Evolutionary conservation across 2,329 filamentous ascomycete species (phyloP), one percentile per base, ranked within the genome.

Genomic region (Falciphora oryzae): DNA sequence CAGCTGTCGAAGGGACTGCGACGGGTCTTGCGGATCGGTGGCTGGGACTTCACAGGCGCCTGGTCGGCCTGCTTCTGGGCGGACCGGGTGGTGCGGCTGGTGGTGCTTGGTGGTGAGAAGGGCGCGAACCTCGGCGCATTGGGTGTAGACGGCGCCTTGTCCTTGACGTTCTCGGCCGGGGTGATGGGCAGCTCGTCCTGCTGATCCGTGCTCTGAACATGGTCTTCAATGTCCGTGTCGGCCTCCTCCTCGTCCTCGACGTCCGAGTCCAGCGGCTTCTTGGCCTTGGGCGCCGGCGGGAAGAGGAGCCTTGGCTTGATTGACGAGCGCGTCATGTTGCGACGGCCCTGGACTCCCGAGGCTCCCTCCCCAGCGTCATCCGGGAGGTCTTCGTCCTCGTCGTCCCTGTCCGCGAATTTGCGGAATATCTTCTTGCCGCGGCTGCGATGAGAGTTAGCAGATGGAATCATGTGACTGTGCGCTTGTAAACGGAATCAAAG

Each of bases 401-500:
- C 53, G 22, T 53, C 69, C 16, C 73, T 74, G 11, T 74, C 76
- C 57, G 77, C 75, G 69, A 89, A 92, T 72, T 88, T 89, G 75
- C 88, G 87, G 78, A 92, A 92, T 65, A 91, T 81, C 73, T 87
- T 91, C 80, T 90, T 92, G 73, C 91, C 91, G 70, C 91, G 91
- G 80, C 90, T 93, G 65, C 69, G 67, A 69, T 67, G 65, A 65
- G 62, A 61, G 67, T 75, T 74, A 75, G 71, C 64, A 61, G 38
- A 60, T 65, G 62, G n/a, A 66, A 57, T 57, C 31, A 50, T n/a
- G 57, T 64, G 31, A 61, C 53, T 28, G 56, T 62, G 57, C 59
- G 64, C 53, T 44, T 50, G 53, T 38, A 38, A 25, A 65, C 35
- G 63, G 10, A 7, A 27, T 53, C 27, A 31, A 59, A 69, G 88